Percentiles rank a stretch among this genome's conserved stretches.
Evolutionary conservation across 2,329 filamentous ascomycete genomes (phyloP).

Genomic region (Geoglossum cookeanum): DNA sequence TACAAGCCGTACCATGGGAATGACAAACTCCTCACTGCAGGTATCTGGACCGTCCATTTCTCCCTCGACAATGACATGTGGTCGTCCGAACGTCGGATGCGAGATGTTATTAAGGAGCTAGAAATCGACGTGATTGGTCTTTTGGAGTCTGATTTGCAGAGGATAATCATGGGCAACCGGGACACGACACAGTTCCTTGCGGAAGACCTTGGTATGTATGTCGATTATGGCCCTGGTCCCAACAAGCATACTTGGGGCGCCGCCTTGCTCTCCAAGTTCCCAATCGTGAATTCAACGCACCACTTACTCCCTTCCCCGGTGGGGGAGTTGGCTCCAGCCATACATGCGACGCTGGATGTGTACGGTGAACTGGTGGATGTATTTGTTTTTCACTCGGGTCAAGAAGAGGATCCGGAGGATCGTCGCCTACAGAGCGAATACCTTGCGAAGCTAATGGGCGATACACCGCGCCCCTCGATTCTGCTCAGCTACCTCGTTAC

Average conservation of each 20-base stretch:
- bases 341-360: conserved; percentile 87
- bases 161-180: conserved; percentile 98
- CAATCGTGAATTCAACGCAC: conserved; percentile 90
- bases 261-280: conserved; percentile 88
- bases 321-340: conserved; percentile 85
- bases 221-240: conserved; percentile 88
- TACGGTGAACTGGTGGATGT: conserved; percentile 83
- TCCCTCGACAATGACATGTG: conserved; percentile 97
- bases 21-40: conserved; percentile 73
- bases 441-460: conserved; percentile 72
- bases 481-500: conserved; percentile 86
- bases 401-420: conserved; percentile 91
- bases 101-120: conserved; percentile 76
- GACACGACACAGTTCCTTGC: conserved; percentile 90
- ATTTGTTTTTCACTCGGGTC: conserved; percentile 95
- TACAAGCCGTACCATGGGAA: conserved; percentile 79
- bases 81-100: conserved; percentile 88
- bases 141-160: conserved; percentile 79
- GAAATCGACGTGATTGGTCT: conserved; percentile 96
- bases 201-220: conserved; percentile 96
- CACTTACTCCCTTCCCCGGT: conserved; percentile 86
- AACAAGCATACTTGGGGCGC: conserved; percentile 99
- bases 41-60: conserved; percentile 98
- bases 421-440: conserved; percentile 73
- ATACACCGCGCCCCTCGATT: conserved; percentile 59